These are phyloP conservation scores for Trypanosomatidae sp. DNA, from an alignment of 208 protist species.

Conservation along the genomic window DNA sequence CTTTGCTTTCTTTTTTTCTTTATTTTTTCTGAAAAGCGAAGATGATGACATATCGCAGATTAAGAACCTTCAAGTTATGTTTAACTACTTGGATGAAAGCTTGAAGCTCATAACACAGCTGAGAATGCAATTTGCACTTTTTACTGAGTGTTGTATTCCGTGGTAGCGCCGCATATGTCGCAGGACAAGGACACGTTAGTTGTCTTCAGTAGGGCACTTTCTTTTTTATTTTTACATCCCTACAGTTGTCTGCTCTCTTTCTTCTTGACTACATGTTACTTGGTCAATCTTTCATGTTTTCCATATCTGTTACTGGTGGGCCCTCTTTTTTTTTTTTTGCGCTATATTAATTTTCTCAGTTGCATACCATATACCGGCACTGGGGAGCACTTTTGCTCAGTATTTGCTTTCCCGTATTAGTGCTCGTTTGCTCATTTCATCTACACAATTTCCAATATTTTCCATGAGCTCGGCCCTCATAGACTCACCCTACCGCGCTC, in stretches of 20 bases:
- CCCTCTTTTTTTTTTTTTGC: no score
- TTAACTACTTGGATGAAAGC: no score
- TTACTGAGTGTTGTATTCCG: neutral
- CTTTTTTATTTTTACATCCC: neutral
- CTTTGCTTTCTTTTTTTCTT: neutral
- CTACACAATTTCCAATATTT: neutral
- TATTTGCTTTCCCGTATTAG: neutral
- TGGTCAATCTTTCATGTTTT: neutral
- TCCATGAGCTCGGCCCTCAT: constrained; percentile 34
- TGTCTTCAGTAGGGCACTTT: neutral
- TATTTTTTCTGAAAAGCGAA: neutral
- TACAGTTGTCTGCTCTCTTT: neutral
- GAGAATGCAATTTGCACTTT: neutral
- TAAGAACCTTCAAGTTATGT: neutral
- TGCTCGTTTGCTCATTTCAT: neutral
- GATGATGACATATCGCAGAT: no score
- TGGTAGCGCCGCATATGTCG: neutral
- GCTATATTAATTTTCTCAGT: neutral
- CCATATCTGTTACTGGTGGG: neutral
- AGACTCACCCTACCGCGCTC: constrained; percentile 48
- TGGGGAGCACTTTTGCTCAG: no score
- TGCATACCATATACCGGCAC: neutral
- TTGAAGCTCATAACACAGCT: neutral
- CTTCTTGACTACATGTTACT: neutral
- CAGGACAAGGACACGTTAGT: no score